Percentiles rank a stretch among this genome's conserved stretches.
Evolutionary conservation across 805 yeast genomes (phyloP).

Genomic region (Yarrowia sp.): DNA sequence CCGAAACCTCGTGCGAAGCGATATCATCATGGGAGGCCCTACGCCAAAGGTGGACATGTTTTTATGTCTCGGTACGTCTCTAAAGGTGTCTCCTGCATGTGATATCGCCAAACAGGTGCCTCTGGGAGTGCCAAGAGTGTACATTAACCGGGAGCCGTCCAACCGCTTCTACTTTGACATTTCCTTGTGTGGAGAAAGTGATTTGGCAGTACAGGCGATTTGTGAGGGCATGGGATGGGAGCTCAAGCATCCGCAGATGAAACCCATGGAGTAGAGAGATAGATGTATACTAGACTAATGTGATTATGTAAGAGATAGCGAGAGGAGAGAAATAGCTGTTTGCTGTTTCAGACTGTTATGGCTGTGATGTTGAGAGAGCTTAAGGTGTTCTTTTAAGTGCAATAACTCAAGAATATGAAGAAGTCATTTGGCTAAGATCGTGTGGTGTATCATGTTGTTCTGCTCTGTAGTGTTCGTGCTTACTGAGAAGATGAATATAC

Average conservation of each 20-base stretch:
- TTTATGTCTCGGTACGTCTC: conserved; percentile 84
- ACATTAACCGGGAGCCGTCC: conserved; percentile 74
- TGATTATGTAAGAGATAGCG: not conserved
- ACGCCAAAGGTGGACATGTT: conserved; percentile 68
- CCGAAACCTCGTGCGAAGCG: conserved; percentile 48
- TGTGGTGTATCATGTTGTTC: not conserved
- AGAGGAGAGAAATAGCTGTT: too few relatives aligned
- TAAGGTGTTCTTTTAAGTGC: too few relatives aligned
- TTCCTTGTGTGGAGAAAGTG: conserved; percentile 74
- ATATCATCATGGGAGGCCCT: conserved; percentile 52
- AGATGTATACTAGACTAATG: conserved; percentile 18
- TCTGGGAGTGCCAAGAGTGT: conserved; percentile 73
- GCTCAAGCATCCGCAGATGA: conserved; percentile 54
- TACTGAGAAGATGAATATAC: too few relatives aligned
- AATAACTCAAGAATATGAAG: too few relatives aligned
- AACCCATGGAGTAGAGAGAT: conserved; percentile 26
- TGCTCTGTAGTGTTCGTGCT: too few relatives aligned
- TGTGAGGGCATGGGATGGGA: conserved; percentile 59
- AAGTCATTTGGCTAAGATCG: too few relatives aligned
- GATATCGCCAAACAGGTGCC: conserved; percentile 77
- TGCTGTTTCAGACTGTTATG: too few relatives aligned
- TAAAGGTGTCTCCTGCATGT: conserved; percentile 89
- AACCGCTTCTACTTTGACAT: conserved; percentile 77
- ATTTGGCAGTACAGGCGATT: conserved; percentile 70
- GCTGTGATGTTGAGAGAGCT: too few relatives aligned